phyloP scores from a whole-genome alignment of 192 early-diverging fungal species.

The Phycomyces nitens region DNA sequence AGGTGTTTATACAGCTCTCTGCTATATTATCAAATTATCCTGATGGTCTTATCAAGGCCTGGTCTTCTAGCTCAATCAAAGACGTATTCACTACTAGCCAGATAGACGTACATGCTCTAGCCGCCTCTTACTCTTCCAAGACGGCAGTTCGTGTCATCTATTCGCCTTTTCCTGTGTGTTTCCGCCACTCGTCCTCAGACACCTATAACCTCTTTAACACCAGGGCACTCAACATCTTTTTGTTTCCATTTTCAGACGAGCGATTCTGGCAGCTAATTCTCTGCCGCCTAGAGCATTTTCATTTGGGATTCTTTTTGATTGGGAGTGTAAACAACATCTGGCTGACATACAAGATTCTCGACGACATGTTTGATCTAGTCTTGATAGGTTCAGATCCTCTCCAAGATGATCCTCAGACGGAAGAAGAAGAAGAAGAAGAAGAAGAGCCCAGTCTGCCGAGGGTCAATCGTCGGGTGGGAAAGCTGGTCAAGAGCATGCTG shows the following conservation, averaged over 20 bases:
- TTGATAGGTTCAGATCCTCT: constrained; percentile 25
- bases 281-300: constrained; percentile 49
- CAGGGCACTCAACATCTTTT: constrained; percentile 16
- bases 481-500: constrained; percentile 38
- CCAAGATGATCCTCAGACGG: not conserved
- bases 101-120: not conserved
- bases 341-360: constrained; percentile 48
- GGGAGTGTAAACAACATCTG: constrained; percentile 51
- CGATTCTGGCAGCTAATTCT: constrained; percentile 44
- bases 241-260: constrained; percentile 47
- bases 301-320: constrained; percentile 56
- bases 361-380: constrained; percentile 54
- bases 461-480: constrained; percentile 6
- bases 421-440: not conserved
- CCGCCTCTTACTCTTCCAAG: not conserved
- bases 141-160: constrained; percentile 17
- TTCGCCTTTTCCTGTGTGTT: constrained; percentile 36
- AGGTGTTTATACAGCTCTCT: constrained; percentile 24
- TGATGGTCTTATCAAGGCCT: constrained; percentile 2
- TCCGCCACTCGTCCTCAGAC: not conserved
- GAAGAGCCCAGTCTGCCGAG: not conserved
- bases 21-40: constrained; percentile 5
- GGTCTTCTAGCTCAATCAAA: not conserved
- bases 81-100: constrained; percentile 14
- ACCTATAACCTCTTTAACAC: constrained; percentile 22